Evolutionary conservation across 1,139 yeast species (phyloP).

Genomic region (Lodderomyces margitis): DNA sequence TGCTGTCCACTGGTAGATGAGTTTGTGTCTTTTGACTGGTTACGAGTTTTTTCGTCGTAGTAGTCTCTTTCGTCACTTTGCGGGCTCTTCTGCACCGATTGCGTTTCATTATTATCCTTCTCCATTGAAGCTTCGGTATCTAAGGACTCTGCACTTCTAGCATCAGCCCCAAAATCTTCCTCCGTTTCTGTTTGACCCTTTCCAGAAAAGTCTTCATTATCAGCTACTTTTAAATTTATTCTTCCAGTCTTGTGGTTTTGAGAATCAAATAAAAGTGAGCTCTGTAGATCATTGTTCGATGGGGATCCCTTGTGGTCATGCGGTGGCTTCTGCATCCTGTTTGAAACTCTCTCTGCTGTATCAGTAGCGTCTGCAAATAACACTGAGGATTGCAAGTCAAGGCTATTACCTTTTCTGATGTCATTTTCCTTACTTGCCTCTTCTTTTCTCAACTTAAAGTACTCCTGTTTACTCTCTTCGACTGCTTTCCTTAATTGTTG

Average conservation of each 20-base stretch:
- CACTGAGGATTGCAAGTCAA: neutral
- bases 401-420: neutral
- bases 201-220: neutral
- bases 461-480: slow-evolving; percentile 43
- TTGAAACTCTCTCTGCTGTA: neutral
- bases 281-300: slow-evolving; percentile 2
- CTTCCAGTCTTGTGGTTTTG: slow-evolving; percentile 1
- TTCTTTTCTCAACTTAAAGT: slow-evolving; percentile 18
- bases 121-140: neutral
- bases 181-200: slow-evolving; percentile 5
- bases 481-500: slow-evolving; percentile 46
- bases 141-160: neutral
- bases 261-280: slow-evolving; percentile 1
- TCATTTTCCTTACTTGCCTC: slow-evolving; percentile 15
- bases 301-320: neutral
- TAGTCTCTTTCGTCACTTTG: slow-evolving; percentile 2
- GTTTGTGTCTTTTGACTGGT: slow-evolving; percentile 5
- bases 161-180: slow-evolving; percentile 8
- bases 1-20: slow-evolving; percentile 7
- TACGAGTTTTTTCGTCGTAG: neutral
- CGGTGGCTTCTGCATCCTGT: neutral
- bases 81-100: neutral
- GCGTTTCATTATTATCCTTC: neutral
- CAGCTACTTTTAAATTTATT: neutral
- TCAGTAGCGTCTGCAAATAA: neutral